phyloP scores from a whole-genome alignment of 306 rosid species.

The Hippophae rhamnoides region DNA sequence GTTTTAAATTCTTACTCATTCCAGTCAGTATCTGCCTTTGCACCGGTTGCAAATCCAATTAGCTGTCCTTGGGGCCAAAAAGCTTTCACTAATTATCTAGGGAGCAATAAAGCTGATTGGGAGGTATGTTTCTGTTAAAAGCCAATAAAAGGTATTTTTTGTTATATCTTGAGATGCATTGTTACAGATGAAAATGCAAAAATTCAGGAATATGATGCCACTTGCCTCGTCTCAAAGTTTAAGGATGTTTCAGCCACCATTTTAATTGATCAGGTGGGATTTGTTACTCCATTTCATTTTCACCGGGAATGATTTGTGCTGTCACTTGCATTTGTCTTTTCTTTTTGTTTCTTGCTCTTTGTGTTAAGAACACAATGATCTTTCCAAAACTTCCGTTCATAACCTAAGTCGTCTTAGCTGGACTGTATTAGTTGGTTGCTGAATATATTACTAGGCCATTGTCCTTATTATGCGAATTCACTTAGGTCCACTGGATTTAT shows the following conservation, averaged over 20 bases:
- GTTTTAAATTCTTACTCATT: constrained; percentile 1
- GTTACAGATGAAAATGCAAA: constrained; percentile 10
- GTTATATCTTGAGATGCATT: constrained; percentile 6
- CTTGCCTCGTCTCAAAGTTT: constrained; percentile 44
- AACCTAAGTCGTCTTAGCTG: too few species aligned
- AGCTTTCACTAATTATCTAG: constrained; percentile 85
- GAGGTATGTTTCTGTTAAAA: constrained; percentile 43
- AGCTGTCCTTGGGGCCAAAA: constrained; percentile 91
- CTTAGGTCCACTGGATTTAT: too few species aligned
- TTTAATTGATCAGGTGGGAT: constrained; percentile 83
- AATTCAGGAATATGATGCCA: constrained; percentile 91
- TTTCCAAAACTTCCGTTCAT: too few species aligned
- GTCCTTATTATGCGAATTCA: too few species aligned
- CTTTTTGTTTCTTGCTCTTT: too few species aligned
- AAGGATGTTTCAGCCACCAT: constrained; percentile 48
- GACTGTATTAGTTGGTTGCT: too few species aligned
- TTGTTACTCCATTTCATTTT: constrained; percentile 1
- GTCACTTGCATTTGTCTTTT: background rate
- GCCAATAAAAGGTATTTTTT: constrained; percentile 1
- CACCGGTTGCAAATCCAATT: constrained; percentile 74
- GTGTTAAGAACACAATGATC: too few species aligned
- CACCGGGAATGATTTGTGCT: background rate
- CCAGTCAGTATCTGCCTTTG: constrained; percentile 84
- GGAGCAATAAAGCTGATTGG: constrained; percentile 68
- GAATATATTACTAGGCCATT: too few species aligned